Conservation (phyloP, 176 grass and related monocot genomes). For the Aechmea fasciata region DNA sequence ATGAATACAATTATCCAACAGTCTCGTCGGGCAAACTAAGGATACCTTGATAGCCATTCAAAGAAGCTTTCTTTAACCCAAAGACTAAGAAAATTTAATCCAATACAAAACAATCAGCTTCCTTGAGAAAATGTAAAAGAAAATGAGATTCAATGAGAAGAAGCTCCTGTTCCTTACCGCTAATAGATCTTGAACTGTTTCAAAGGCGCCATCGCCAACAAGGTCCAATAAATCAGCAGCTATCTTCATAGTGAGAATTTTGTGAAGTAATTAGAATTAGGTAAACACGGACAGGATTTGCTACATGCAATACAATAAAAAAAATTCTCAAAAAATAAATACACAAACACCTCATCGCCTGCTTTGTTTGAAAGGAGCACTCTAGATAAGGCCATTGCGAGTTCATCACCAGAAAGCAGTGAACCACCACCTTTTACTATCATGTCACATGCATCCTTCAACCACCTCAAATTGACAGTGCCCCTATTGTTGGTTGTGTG, state of each 20-base stretch:
- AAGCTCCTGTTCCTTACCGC: slow-evolving; percentile 43
- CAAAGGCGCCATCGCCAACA: slow-evolving; percentile 79
- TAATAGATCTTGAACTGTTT: slow-evolving; percentile 79
- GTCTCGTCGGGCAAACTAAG: no score
- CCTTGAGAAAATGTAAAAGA: slow-evolving; percentile 12
- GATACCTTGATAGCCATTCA: no score
- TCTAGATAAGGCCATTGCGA: slow-evolving; percentile 81
- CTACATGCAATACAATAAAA: slow-evolving; percentile 10
- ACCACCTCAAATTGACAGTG: slow-evolving; percentile 68
- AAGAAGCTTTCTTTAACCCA: no score
- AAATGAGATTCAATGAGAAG: not conserved
- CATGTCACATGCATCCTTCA: slow-evolving; percentile 67
- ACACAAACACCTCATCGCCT: slow-evolving; percentile 61
- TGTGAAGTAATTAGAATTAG: slow-evolving; percentile 19
- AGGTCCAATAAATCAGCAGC: slow-evolving; percentile 89
- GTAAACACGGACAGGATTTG: slow-evolving; percentile 7
- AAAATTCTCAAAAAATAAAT: not conserved
- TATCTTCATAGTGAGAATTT: slow-evolving; percentile 35
- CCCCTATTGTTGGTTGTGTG: slow-evolving; percentile 29
- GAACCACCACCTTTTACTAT: slow-evolving; percentile 59
- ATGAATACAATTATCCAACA: no score
- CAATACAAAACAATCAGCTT: not conserved
- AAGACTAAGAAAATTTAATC: not conserved
- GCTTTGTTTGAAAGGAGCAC: slow-evolving; percentile 81
- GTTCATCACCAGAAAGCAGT: slow-evolving; percentile 78